phyloP scores from a whole-genome alignment of 495 filamentous ascomycete genomes.

The Xanthoparmelia taractica region DNA sequence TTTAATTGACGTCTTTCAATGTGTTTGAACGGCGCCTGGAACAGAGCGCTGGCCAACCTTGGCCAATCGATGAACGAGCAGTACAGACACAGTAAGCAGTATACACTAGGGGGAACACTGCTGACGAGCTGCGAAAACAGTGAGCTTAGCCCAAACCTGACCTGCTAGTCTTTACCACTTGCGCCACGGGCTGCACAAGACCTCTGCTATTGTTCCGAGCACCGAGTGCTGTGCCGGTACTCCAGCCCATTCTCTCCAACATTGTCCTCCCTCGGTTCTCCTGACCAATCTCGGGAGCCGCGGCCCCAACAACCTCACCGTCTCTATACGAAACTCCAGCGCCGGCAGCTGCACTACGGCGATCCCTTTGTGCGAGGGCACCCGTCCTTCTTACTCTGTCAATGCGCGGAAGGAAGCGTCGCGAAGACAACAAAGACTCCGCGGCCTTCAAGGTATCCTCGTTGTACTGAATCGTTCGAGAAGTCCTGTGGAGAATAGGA shows the following conservation, averaged over 20 bases:
- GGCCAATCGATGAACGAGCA: background rate
- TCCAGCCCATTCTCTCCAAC: conserved; percentile 98
- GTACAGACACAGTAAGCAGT: background rate
- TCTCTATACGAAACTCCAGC: conserved; percentile 58
- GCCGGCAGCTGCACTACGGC: conserved; percentile 34
- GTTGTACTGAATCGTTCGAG: conserved; percentile 48
- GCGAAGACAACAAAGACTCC: conserved; percentile 33
- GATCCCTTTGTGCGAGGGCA: conserved; percentile 19
- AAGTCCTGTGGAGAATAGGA: conserved; percentile 69
- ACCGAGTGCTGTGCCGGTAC: conserved; percentile 78
- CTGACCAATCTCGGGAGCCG: conserved; percentile 71
- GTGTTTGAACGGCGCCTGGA: background rate
- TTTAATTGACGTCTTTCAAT: background rate
- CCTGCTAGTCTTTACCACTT: conserved; percentile 78
- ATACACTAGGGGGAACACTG: conserved; percentile 5
- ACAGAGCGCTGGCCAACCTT: background rate
- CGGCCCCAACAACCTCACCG: conserved; percentile 82
- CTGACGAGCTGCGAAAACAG: background rate
- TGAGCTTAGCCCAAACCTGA: conserved; percentile 66
- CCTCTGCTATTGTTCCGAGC: conserved; percentile 69
- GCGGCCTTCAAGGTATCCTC: conserved; percentile 38
- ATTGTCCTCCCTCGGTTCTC: conserved; percentile 82
- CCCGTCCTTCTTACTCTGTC: conserved; percentile 23
- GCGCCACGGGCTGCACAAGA: conserved; percentile 75
- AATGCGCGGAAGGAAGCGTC: conserved; percentile 40